A percentile compares a stretch with the other conserved stretches of the same genome.
These are phyloP conservation scores for Paralagenidium karlingii DNA, from an alignment of 352 stramenopile genomes.

Conservation along the genomic window DNA sequence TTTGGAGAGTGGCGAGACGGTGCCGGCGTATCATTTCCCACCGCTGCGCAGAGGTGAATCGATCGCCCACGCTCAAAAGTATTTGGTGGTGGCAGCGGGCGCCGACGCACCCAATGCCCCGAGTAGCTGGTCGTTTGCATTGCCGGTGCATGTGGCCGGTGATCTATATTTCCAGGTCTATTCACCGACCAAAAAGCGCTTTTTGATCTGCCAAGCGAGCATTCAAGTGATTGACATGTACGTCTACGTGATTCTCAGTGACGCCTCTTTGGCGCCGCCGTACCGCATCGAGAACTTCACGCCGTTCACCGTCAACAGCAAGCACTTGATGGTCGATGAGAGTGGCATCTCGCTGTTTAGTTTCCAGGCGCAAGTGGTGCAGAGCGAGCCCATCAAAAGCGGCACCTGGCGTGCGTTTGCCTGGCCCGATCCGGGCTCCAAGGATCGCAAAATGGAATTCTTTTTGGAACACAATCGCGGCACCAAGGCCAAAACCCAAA, in stretches of 20 bases:
- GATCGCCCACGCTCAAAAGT: conserved; percentile 45
- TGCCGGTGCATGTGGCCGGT: conserved; percentile 62
- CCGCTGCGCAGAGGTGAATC: conserved; percentile 60
- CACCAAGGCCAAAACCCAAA: conserved; percentile 42
- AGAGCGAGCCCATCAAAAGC: conserved; percentile 33
- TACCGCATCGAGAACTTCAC: conserved; percentile 85
- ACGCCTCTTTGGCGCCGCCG: conserved; percentile 62
- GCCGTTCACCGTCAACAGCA: conserved; percentile 64
- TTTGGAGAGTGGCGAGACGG: conserved; percentile 47
- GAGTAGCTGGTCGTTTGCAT: conserved; percentile 52
- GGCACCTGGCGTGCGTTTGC: conserved; percentile 71
- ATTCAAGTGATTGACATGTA: conserved; percentile 85
- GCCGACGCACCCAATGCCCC: conserved; percentile 23
- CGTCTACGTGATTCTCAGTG: conserved; percentile 75
- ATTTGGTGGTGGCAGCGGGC: conserved; percentile 67
- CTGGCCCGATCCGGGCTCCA: conserved; percentile 76
- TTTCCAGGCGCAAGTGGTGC: conserved; percentile 30
- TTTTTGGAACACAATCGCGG: conserved; percentile 37
- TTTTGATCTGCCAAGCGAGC: conserved; percentile 72
- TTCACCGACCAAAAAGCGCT: conserved; percentile 49
- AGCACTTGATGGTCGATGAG: conserved; percentile 45
- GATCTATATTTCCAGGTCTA: conserved; percentile 77
- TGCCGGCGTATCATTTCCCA: conserved; percentile 64
- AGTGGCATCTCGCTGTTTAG: conserved; percentile 28
- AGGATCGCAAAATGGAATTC: conserved; percentile 70